These are phyloP conservation scores for Chenopodium formosanum DNA, from an alignment of 148 eudicot species.

Conservation along the genomic window DNA sequence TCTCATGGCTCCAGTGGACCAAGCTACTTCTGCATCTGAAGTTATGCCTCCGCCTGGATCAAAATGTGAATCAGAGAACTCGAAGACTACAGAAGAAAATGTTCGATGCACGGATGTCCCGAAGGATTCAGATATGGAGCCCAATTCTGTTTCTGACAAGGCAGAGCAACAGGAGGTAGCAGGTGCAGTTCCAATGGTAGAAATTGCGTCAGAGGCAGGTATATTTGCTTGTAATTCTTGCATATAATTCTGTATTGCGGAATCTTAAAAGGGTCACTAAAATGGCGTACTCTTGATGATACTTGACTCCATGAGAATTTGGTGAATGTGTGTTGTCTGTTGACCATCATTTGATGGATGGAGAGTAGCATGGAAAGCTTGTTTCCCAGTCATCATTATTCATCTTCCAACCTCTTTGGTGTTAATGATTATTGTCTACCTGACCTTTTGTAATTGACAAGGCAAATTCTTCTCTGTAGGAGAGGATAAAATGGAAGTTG, in stretches of 20 bases:
- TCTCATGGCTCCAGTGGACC: constrained; percentile 26
- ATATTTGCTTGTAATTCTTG: constrained; percentile 1
- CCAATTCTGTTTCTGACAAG: constrained; percentile 38
- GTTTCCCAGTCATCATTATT: neutral
- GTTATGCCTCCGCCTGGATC: constrained; percentile 38
- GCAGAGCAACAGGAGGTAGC: constrained; percentile 27
- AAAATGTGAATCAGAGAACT: constrained; percentile 35
- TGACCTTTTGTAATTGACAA: constrained; percentile 15
- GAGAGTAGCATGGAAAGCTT: neutral
- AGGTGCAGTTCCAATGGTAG: constrained; percentile 34
- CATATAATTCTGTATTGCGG: neutral
- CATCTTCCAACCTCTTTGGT: neutral
- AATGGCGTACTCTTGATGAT: neutral
- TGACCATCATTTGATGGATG: neutral
- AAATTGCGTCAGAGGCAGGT: constrained; percentile 50
- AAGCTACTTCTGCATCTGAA: constrained; percentile 36
- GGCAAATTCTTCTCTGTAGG: constrained; percentile 19
- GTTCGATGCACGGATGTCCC: constrained; percentile 33
- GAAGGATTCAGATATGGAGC: constrained; percentile 42
- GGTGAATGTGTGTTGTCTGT: neutral
- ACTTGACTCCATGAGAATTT: neutral
- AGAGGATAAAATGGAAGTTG: constrained; percentile 37
- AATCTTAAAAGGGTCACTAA: neutral
- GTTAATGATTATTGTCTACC: neutral
- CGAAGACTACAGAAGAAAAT: constrained; percentile 21